Base-by-base conservation (phyloP, 805 yeast species). In the Kurtzmaniella cleridarum region DNA sequence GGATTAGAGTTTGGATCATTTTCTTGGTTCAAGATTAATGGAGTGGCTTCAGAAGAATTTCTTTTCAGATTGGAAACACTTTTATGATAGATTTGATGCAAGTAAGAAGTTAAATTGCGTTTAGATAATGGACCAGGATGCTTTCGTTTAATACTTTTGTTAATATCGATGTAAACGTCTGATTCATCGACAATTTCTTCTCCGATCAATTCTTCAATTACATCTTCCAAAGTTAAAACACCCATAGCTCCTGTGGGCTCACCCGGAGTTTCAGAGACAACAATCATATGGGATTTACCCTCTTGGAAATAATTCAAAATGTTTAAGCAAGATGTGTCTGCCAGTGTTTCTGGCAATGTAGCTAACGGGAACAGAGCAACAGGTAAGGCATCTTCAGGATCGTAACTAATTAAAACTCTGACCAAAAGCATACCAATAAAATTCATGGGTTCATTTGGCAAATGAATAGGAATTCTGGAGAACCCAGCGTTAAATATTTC, bases 101-200 rank as follows among this genome's bases (percentile, higher is more conserved):
- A 66, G 53, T 81, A 83, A 9, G 81, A 73, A 2, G 87, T 77
- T 49, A 83, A 72, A 51, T 81, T 82, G 50, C 85, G 65, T 54
- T 79, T 82, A 11, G 84, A 70, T 41, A 83, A 66, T 1, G 91
- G 91, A 9, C 90, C 90, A 1, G 91, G 91, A 42, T 75, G 76
- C 30, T 71, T 70, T 55, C 91, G 69, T 62, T 86, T 85, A 54
- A 90, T 88, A 43, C 87, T 87, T 46, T 85, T 84, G 60, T 87
- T 87, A 46, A 90, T 84, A 62, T 91, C 97, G 41, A 90, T 76
- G 54, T 84, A 89, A 14, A 93, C 97, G 57, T 91, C 98, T 17
- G 89, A 79, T 64, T 91, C 98, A 57, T 91, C 98, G 31, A 91
- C 91, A 54, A 91, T 91, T 59, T 91, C 98, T 62, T 91, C 98